Evolutionary conservation across 331 rosid species (phyloP), one percentile per base, ranked within the genome.

Genomic region (Quercus lobata): DNA sequence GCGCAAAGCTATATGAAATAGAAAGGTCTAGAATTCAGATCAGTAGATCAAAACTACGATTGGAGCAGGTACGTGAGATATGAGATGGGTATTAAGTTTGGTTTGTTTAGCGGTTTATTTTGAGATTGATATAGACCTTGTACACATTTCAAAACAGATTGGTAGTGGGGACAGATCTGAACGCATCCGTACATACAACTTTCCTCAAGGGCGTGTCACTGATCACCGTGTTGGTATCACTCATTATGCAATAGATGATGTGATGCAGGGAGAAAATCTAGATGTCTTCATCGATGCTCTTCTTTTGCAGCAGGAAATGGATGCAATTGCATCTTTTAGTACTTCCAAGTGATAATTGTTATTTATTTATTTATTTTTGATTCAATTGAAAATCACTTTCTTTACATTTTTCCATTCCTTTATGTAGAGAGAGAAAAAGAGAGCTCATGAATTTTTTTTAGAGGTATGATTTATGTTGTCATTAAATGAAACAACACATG

Each of bases 91-190:
- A 29, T 52, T 70, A 8, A 37, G 56, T 63, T 78, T 57, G 60
- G 66, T 60, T 76, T 69, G 68, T 60, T 12, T 60, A 25, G 56
- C 60, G 8, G 34, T 73, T 72, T 76, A 10, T 68, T 52, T 55
- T 74, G 80, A 69, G 44, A 75, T 71, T 82, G 80, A 71, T 63
- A 52, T 35, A 35, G 11, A 22, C 44, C 75, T 85, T 30, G 16
- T 83, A 3, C 55, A 49, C 71, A 65, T 69, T 54, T 25, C 75
- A 76, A 63, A 63, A 41, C 90, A 92, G 97, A 89, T 92, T 77
- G 97, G 98, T 53, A 92, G 97, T 74, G 96, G 98, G 73, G 97
- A 94, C 84, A 91, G 94, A 85, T 94, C 97, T 10, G 95, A 91
- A 83, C 91, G 98, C 81, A 92, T 94, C 65, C 90, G 95, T 53